phyloP scores from a whole-genome alignment of 495 filamentous ascomycete species.

The Aspergillus campestris region DNA sequence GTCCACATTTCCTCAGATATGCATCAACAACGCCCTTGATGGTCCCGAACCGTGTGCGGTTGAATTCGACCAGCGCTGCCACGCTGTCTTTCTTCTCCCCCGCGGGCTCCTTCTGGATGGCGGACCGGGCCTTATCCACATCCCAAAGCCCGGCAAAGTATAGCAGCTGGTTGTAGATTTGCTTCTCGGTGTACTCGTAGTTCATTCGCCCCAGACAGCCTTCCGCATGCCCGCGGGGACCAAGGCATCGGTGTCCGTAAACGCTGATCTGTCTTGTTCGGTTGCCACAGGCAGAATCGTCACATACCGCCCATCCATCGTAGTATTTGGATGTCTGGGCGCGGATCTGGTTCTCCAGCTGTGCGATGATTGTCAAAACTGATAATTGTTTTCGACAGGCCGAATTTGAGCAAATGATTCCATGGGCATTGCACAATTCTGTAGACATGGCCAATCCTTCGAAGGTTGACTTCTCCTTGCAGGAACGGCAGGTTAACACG shows the following conservation, averaged over 20 bases:
- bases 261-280: conserved; percentile 88
- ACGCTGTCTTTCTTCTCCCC: conserved; percentile 52
- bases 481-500: conserved; percentile 68
- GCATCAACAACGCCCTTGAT: conserved; percentile 69
- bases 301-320: conserved; percentile 82
- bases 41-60: conserved; percentile 66
- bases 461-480: conserved; percentile 62
- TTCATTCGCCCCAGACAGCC: conserved; percentile 84
- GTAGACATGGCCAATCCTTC: conserved; percentile 57
- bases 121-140: conserved; percentile 67
- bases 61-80: conserved; percentile 66
- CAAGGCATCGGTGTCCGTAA: conserved; percentile 82
- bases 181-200: conserved; percentile 82
- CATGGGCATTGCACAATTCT: conserved; percentile 56
- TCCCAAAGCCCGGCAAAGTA: conserved; percentile 85
- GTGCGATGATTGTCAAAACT: conserved; percentile 68
- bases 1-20: conserved; percentile 88
- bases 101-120: conserved; percentile 32
- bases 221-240: conserved; percentile 68
- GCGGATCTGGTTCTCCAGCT: conserved; percentile 78
- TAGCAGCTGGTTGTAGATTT: conserved; percentile 86
- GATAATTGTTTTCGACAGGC: conserved; percentile 55
- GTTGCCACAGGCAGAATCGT: conserved; percentile 77
- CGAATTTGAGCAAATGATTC: conserved; percentile 59
- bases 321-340: conserved; percentile 75